These are phyloP conservation scores for Verticillium klebahnii DNA, from an alignment of 2,329 filamentous ascomycete species.

Conservation along the genomic window DNA sequence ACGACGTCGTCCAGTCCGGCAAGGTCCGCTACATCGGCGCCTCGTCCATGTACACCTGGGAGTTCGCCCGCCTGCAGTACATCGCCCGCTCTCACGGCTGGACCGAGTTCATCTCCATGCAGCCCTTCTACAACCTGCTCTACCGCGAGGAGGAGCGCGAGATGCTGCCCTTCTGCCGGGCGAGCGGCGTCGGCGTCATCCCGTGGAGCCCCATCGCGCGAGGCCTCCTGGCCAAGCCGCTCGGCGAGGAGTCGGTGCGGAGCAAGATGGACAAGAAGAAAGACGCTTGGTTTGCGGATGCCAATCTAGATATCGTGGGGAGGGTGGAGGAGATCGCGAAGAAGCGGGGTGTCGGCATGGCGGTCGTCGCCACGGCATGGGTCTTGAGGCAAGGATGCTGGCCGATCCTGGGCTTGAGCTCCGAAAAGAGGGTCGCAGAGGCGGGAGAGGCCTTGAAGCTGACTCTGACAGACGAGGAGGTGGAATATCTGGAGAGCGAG, in stretches of 20 bases:
- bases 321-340: constrained; percentile 48
- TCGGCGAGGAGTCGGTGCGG: constrained; percentile 13
- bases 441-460: constrained; percentile 31
- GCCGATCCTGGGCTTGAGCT: constrained; percentile 59
- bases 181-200: constrained; percentile 29
- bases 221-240: constrained; percentile 22
- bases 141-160: constrained; percentile 55
- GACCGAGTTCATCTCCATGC: constrained; percentile 57
- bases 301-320: constrained; percentile 32
- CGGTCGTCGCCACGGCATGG: constrained; percentile 62
- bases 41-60: constrained; percentile 20
- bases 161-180: constrained; percentile 32
- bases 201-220: constrained; percentile 26
- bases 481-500: constrained; percentile 46
- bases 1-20: constrained; percentile 53
- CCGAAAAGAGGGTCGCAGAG: constrained; percentile 55
- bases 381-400: constrained; percentile 45
- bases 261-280: constrained; percentile 12
- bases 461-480: constrained; percentile 8
- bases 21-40: constrained; percentile 36
- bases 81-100: constrained; percentile 35
- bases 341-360: constrained; percentile 56
- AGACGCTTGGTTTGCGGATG: constrained; percentile 30
- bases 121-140: constrained; percentile 51
- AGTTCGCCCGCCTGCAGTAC: constrained; percentile 19